These are phyloP conservation scores for Davidsoniella virescens DNA, from an alignment of 2,329 filamentous ascomycete species.

Conservation along the genomic window DNA sequence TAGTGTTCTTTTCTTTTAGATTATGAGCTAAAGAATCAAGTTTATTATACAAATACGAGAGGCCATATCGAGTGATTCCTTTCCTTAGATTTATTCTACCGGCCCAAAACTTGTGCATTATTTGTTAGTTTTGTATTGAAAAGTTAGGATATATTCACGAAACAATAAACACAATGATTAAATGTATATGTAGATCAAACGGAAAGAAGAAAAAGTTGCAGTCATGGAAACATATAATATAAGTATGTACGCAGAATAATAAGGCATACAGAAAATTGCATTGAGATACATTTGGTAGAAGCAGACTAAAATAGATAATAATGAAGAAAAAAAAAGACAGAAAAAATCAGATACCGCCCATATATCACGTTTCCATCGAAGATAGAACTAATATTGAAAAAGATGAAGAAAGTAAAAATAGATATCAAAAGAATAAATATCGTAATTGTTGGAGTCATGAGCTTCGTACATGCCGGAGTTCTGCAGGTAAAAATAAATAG, in stretches of 20 bases:
- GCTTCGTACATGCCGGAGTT: constrained; percentile 7
- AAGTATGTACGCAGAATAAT: neutral
- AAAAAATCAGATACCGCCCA: neutral
- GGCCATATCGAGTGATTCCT: too few species aligned
- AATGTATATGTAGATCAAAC: neutral
- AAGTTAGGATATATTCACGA: too few species aligned
- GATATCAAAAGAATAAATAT: neutral
- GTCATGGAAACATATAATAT: neutral
- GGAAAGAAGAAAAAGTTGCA: neutral
- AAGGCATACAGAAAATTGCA: neutral
- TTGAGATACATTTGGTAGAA: neutral
- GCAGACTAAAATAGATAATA: neutral
- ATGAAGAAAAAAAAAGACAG: neutral
- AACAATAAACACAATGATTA: neutral
- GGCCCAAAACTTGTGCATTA: too few species aligned
- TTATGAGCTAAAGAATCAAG: too few species aligned
- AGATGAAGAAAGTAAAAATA: neutral
- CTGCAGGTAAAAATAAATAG: neutral
- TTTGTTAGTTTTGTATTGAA: too few species aligned
- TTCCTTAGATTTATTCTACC: too few species aligned
- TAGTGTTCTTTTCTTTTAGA: too few species aligned
- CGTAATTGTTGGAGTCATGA: constrained; percentile 4
- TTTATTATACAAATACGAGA: too few species aligned
- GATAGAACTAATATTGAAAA: neutral
- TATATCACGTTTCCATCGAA: neutral